These are phyloP conservation scores for Cardamine occulta DNA, from an alignment of 345 rosid species.

Conservation along the genomic window DNA sequence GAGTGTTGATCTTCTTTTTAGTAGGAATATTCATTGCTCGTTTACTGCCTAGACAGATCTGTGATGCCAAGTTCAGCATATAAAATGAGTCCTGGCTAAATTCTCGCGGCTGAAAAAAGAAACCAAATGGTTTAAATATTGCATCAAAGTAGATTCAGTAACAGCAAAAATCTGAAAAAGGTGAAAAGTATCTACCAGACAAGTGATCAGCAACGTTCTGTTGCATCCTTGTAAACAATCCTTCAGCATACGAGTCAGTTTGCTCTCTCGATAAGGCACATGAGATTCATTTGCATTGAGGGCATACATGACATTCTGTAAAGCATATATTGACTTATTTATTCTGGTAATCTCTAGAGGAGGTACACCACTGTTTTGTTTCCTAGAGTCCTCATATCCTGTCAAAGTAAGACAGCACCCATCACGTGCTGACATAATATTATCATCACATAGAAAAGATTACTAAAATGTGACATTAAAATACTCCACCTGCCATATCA, in stretches of 20 bases:
- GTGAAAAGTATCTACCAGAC: constrained; percentile 58
- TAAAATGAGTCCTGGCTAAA: constrained; percentile 76
- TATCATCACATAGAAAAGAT: neutral
- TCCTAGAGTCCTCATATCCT: constrained; percentile 75
- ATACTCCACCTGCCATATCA: constrained; percentile 67
- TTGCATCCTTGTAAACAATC: constrained; percentile 64
- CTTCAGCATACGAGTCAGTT: constrained; percentile 70
- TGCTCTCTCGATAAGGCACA: constrained; percentile 83
- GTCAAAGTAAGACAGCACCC: constrained; percentile 24
- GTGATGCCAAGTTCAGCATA: constrained; percentile 73
- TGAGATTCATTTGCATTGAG: constrained; percentile 63
- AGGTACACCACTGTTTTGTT: constrained; percentile 45
- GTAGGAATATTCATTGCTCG: constrained; percentile 42
- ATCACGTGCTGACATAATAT: constrained; percentile 14
- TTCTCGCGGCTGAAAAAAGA: constrained; percentile 53
- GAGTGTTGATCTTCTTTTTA: constrained; percentile 51
- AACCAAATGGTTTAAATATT: constrained; percentile 8
- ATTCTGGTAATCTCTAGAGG: constrained; percentile 54
- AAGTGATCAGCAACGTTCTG: constrained; percentile 60
- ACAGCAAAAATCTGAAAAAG: constrained; percentile 4
- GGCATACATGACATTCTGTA: constrained; percentile 70
- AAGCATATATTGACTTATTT: constrained; percentile 70
- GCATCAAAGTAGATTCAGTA: constrained; percentile 6
- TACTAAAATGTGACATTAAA: neutral
- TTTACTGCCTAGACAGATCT: constrained; percentile 50